These are phyloP conservation scores for Colletotrichum incanum DNA, from an alignment of 2,329 filamentous ascomycete species.

Conservation along the genomic window DNA sequence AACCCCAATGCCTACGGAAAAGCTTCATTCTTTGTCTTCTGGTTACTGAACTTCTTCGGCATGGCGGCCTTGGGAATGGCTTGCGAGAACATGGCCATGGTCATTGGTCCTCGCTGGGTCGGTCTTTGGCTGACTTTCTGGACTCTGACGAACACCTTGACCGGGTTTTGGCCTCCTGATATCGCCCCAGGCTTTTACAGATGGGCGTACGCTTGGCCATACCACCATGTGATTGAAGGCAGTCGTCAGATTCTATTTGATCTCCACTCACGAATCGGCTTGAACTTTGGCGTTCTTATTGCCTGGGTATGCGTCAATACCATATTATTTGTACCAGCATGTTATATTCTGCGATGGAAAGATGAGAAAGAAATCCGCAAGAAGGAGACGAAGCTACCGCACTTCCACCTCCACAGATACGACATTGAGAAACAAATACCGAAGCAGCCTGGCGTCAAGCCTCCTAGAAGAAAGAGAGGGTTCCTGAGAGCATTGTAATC, in stretches of 20 bases:
- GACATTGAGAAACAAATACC: conserved; percentile 24
- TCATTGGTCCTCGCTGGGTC: conserved; percentile 30
- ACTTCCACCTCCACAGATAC: conserved; percentile 21
- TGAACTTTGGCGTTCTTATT: conserved; percentile 26
- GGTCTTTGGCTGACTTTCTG: conserved; percentile 32
- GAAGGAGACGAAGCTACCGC: conserved; percentile 16
- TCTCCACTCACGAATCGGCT: conserved; percentile 29
- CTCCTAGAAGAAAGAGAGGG: conserved; percentile 25
- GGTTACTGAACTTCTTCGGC: conserved; percentile 32
- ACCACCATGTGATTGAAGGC: conserved; percentile 34
- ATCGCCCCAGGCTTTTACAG: conserved; percentile 32
- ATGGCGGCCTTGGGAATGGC: conserved; percentile 35
- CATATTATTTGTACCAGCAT: conserved; percentile 11
- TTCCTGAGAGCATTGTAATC: conserved; percentile 22
- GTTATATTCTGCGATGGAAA: conserved; percentile 32
- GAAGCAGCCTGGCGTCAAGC: conserved; percentile 22
- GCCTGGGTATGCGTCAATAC: conserved; percentile 32
- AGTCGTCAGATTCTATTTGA: conserved; percentile 32
- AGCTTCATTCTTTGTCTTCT: conserved; percentile 29
- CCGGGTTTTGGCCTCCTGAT: conserved; percentile 32
- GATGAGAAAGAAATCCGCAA: conserved; percentile 24
- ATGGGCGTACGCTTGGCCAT: conserved; percentile 36
- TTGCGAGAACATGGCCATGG: conserved; percentile 37
- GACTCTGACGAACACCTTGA: conserved; percentile 30
- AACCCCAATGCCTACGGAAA: conserved; percentile 29